Conservation (phyloP, 2,329 filamentous ascomycete species). For the Hymenoscyphus salicellus region DNA sequence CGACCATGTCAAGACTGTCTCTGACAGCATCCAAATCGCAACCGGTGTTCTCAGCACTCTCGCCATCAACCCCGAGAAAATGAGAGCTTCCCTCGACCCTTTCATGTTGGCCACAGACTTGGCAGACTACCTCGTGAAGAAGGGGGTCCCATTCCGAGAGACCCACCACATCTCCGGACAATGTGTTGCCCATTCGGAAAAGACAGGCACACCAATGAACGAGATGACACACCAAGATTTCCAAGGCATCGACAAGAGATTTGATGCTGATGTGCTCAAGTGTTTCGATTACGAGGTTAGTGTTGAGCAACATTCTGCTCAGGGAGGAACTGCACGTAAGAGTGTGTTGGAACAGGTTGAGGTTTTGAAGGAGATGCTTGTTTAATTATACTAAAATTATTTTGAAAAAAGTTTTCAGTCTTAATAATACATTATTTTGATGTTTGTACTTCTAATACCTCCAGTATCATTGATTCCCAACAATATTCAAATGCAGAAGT, state of each 20-base stretch:
- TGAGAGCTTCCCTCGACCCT: constrained; percentile 73
- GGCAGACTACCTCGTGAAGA: constrained; percentile 61
- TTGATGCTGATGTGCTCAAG: constrained; percentile 67
- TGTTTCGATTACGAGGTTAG: constrained; percentile 79
- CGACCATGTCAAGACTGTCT: constrained; percentile 77
- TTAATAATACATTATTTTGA: neutral
- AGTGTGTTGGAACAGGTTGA: constrained; percentile 64
- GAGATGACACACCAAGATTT: constrained; percentile 65
- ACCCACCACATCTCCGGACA: constrained; percentile 75
- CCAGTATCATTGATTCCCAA: neutral
- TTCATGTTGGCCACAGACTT: constrained; percentile 72
- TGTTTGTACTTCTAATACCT: neutral
- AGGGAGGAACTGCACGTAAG: constrained; percentile 73
- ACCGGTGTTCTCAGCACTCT: constrained; percentile 77
- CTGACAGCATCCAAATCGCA: constrained; percentile 78
- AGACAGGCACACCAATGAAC: constrained; percentile 65
- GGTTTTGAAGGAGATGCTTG: constrained; percentile 41
- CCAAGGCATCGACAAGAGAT: constrained; percentile 64
- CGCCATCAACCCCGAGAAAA: constrained; percentile 66
- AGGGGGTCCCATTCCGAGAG: constrained; percentile 74
- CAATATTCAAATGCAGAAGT: neutral
- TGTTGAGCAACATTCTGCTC: constrained; percentile 74
- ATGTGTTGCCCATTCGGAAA: constrained; percentile 69
- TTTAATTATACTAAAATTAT: neutral
- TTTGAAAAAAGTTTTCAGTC: neutral